Evolutionary conservation across 2,329 filamentous ascomycete species (phyloP).

Genomic region (Colletotrichum cuscutae): DNA sequence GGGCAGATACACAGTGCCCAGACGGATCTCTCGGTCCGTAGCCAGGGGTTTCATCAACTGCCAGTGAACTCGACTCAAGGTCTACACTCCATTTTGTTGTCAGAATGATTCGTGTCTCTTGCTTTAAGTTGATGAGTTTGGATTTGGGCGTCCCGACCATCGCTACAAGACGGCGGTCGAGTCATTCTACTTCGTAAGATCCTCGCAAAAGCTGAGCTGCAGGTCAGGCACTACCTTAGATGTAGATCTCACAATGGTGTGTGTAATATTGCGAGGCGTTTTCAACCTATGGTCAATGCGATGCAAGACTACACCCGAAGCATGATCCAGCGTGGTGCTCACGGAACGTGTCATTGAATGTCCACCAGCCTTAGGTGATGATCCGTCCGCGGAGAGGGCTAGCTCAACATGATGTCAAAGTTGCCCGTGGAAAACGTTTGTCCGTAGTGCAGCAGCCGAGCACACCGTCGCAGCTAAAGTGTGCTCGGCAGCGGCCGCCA

Average conservation of each 20-base stretch:
- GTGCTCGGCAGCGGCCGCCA: conserved; percentile 12
- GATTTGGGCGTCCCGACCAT: not conserved
- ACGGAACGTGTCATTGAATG: not conserved
- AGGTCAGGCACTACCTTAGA: not conserved
- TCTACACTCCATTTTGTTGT: not conserved
- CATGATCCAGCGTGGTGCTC: not conserved
- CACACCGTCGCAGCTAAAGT: not conserved
- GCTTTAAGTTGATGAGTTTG: not conserved
- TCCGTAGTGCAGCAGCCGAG: conserved; percentile 8
- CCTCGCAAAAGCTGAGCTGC: not conserved
- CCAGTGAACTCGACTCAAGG: not conserved
- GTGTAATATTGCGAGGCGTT: not conserved
- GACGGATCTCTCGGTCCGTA: not conserved
- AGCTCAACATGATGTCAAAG: not conserved
- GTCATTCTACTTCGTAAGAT: not conserved
- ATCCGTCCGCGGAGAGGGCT: not conserved
- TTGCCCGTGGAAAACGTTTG: conserved; percentile 4
- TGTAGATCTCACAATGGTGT: not conserved
- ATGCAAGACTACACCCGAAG: not conserved
- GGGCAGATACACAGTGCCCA: not conserved
- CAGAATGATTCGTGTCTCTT: not conserved
- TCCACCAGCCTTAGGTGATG: not conserved
- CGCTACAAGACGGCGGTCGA: not conserved
- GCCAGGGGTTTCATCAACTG: not conserved
- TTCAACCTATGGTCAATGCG: not conserved